These are phyloP conservation scores for Hericium alpestre DNA, from an alignment of 768 basidiomycete genomes.

Conservation along the genomic window DNA sequence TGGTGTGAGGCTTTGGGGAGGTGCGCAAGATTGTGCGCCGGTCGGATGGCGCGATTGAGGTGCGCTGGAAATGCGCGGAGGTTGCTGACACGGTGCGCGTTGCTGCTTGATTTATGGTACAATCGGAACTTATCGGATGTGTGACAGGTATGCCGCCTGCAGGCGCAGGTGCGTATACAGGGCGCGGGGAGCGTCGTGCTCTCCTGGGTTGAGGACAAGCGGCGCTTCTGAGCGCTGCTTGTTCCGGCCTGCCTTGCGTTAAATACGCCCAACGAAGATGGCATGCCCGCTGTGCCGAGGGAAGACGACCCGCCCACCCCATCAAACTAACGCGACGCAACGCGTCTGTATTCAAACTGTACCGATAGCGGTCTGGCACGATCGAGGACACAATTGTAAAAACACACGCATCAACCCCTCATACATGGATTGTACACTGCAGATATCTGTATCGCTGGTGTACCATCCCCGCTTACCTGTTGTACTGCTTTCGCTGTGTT, in stretches of 20 bases:
- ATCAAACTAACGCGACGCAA: not conserved
- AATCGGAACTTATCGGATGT: not conserved
- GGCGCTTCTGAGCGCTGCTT: conserved; percentile 7
- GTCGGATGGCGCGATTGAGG: conserved; percentile 8
- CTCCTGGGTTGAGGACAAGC: conserved; percentile 10
- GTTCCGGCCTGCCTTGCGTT: not conserved
- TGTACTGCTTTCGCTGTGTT: not conserved
- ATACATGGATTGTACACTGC: too few relatives aligned
- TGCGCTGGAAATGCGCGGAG: conserved; percentile 12
- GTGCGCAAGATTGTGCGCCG: conserved; percentile 9
- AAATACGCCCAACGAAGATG: not conserved
- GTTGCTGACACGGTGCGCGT: conserved; percentile 13
- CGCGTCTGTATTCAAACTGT: not conserved
- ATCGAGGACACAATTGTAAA: not conserved
- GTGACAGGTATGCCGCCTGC: conserved; percentile 11
- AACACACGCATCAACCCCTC: not conserved
- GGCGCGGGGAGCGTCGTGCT: conserved; percentile 12
- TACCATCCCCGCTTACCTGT: too few relatives aligned
- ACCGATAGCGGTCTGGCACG: too few relatives aligned
- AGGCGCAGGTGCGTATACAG: conserved; percentile 12
- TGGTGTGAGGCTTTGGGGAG: conserved; percentile 16
- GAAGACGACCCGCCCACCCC: not conserved
- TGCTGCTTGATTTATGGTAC: not conserved
- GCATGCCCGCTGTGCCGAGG: not conserved
- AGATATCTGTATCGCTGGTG: too few relatives aligned